Base-by-base conservation (phyloP, 2,329 filamentous ascomycete genomes). In the Epichloe gansuensis region DNA sequence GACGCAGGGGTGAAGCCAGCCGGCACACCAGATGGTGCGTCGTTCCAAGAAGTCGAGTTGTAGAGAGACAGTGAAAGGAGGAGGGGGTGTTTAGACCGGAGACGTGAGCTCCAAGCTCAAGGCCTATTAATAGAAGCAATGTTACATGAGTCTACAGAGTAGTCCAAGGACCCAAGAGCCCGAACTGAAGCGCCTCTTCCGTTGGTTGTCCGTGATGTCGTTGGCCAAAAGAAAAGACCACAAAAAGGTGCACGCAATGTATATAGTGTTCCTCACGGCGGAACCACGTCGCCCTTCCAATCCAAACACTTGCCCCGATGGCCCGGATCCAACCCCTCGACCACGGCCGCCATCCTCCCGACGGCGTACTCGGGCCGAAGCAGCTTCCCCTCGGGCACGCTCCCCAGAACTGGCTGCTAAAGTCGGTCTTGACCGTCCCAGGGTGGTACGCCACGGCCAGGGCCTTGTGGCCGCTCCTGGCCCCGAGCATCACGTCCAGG, bases 391-490 rank as follows among this genome's bases (percentile, higher is more conserved):
- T 77, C 73, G 46, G 73, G 73, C 43, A 85, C 81, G 42, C 74
- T 79, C 0, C 63, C 87, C 86, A 91, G 63, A 87, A 93, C 44
- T 82, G 81, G 61, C 73, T 76, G 57, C 82, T 88, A 56, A 94
- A 69, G 9, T 77, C 82, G 49, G 88, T 93, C 70, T 77, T 82
- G 48, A 93, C 87, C 1, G 88, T 93, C 3, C 88, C 88, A 1
- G 88, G 88, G 67, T 93, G 88, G 62, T 93, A 75, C 9, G 77
- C 78, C 11, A 94, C 69, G 1, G 81, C 81, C 58, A 89, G 72
- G 0, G 85, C 86, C 50, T 78, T 81, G 0, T 78, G 76, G 0
- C 75, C 81, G 54, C 77, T 75, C 43, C 75, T 73, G 4, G 75
- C 71, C 38, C 67, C 67, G 35, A 93, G 68, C 62, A 82, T 78